Base-by-base conservation (phyloP, 306 rosid species). In the Malus sieversii region DNA sequence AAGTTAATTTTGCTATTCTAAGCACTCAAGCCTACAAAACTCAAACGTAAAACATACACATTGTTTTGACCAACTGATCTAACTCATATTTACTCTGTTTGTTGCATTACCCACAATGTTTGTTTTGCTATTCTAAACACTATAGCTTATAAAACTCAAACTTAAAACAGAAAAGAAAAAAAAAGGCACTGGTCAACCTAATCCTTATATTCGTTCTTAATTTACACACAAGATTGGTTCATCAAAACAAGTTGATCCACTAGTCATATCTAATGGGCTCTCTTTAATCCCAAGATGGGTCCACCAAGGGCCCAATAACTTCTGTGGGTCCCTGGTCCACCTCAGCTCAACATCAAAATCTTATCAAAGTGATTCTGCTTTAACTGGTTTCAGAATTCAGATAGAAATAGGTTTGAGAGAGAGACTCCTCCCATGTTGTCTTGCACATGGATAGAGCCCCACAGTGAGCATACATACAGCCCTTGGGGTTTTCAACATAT, bases 401-500 rank as follows among this genome's bases (percentile, higher is more conserved):
- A 70, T 20, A 59, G 46, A 67, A 68, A 68, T 25, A 20, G 71
- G 77, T 73, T 14, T 27, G 72, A 62, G 8, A 48, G 8, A 48
- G 20, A 30, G 40, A 52, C 35, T 64, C 55, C 23, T 70, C 73
- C 86, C 91, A 84, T 84, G 87, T 82, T 86, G 84, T 86, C 61
- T 1, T 66, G 90, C 96, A 86, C 96, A 82, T 81, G 95, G 85
- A 81, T 23, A 74, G 82, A 82, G 84, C 78, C 75, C 76, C n/a
- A 68, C 65, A 72, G 83, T 80, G 75, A 72, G 48, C 48, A 62
- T 57, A 16, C 6, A 35, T 4, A 16, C 5, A 66, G 23, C 68
- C 83, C 84, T 82, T 84, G 73, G 75, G 32, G n/a, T 64, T 32
- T 35, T 9, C 30, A 59, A n/a, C 16, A 59, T 59, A 10, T 7